These are phyloP conservation scores for Penicillium waksmanii DNA, from an alignment of 495 filamentous ascomycete genomes.

Conservation along the genomic window DNA sequence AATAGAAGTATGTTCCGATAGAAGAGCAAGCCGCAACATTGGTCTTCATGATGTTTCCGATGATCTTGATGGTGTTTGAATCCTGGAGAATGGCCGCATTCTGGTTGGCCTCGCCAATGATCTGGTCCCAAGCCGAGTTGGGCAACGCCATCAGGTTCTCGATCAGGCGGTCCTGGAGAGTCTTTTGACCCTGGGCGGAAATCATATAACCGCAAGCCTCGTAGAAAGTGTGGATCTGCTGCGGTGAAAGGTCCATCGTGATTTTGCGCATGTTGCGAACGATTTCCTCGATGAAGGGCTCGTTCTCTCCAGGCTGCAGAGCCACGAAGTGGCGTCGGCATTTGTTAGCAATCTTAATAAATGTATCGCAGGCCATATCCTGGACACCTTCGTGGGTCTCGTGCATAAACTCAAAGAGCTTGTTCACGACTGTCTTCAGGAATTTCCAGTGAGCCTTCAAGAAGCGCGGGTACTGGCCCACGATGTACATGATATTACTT, in stretches of 20 bases:
- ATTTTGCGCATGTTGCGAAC: slow-evolving; percentile 94
- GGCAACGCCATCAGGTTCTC: slow-evolving; percentile 90
- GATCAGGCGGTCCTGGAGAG: slow-evolving; percentile 86
- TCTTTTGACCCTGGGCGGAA: slow-evolving; percentile 91
- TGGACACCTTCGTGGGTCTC: slow-evolving; percentile 99
- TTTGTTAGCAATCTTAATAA: slow-evolving; percentile 99
- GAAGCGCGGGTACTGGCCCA: slow-evolving; percentile 97
- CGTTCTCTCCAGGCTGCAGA: slow-evolving; percentile 88
- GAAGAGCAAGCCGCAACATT: slow-evolving; percentile 97
- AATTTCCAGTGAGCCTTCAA: slow-evolving; percentile 99
- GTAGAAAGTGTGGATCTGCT: slow-evolving; percentile 98
- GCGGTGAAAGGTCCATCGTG: slow-evolving; percentile 89
- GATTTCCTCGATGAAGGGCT: slow-evolving; percentile 98
- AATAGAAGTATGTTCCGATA: slow-evolving; percentile 95
- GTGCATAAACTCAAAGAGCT: slow-evolving; percentile 99
- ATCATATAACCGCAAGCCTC: slow-evolving; percentile 99
- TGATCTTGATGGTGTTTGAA: slow-evolving; percentile 91
- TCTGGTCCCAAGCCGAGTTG: slow-evolving; percentile 92
- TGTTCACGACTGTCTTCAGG: slow-evolving; percentile 99
- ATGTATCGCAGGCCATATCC: slow-evolving; percentile 99
- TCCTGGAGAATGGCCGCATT: slow-evolving; percentile 85
- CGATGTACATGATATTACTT: slow-evolving; percentile 99
- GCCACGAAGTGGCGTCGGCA: slow-evolving; percentile 98
- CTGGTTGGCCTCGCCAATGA: slow-evolving; percentile 81
- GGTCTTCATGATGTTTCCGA: slow-evolving; percentile 99